Evolutionary conservation across 2,329 filamentous ascomycete species (phyloP), one percentile per base, ranked within the genome.

Genomic region (Fusarium tricinctum): DNA sequence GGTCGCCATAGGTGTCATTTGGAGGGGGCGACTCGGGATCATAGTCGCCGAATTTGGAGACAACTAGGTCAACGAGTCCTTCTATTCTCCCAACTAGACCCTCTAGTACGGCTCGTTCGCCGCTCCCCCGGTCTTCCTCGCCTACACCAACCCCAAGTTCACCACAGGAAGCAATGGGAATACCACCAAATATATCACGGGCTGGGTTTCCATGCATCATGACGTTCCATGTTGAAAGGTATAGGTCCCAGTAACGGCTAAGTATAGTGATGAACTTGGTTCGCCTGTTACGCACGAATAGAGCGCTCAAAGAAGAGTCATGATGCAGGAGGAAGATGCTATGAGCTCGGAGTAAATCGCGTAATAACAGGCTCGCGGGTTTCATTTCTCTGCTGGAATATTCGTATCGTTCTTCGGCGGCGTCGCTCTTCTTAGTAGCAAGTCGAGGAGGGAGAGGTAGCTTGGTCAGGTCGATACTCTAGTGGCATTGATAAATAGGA

Each of bases 61-160:
- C 94, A 42, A 97, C 84, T 48, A 98, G 79, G 78, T 99, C 96
- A 8, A 97, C 87, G 39, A 99, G 84, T 1, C 96, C 96, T 51
- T 96, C 91, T 23, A 93, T 92, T 56, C 92, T 85, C 12, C 85
- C 86, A 2, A 93, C 89, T 65, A 97, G 88, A n/a, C 93, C 93
- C 78, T 98, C 95, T 2, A 99, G 83, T 1, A 98, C 95, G 73
- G 97, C 95, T 73, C 95, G 86, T 81, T 98, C 95, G 32, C 94
- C 94, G 76, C 95, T 97, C 6, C 95, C 95, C 77, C 94, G 91
- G 56, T 97, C 93, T 81, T 98, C 96, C 77, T 98, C 96, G 19
- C 96, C 96, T 2, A 98, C 96, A 0, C 96, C 96, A 45, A 97
- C 88, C 17, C 96, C 96, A 26, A 98, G 86, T 80, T 98, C 95